These are phyloP conservation scores for Deinandra increscens DNA, from an alignment of 129 eudicot genomes.

Conservation along the genomic window DNA sequence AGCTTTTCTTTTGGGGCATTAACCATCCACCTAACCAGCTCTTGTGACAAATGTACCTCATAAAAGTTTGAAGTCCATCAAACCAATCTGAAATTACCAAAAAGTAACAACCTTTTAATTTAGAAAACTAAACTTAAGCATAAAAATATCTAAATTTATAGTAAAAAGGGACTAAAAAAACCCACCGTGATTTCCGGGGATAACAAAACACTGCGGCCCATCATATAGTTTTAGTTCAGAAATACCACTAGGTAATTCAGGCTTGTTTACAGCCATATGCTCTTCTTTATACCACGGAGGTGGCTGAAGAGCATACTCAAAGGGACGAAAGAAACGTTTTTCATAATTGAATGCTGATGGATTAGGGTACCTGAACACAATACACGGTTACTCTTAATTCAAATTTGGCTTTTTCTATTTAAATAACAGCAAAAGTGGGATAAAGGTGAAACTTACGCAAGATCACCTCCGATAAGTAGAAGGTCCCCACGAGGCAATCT, in stretches of 20 bases:
- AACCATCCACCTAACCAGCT: constrained; percentile 99
- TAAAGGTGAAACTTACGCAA: constrained; percentile 68
- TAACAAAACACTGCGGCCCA: constrained; percentile 93
- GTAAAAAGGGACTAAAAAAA: background rate
- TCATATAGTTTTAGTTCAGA: constrained; percentile 63
- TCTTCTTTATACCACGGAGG: constrained; percentile 88
- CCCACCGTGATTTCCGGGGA: constrained; percentile 89
- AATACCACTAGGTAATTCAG: constrained; percentile 85
- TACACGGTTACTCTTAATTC: background rate
- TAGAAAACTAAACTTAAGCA: background rate
- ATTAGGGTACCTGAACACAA: constrained; percentile 74
- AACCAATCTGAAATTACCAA: constrained; percentile 55
- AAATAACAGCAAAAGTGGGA: background rate
- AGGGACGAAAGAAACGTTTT: constrained; percentile 86
- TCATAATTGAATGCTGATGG: constrained; percentile 92
- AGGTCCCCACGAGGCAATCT: constrained; percentile 77
- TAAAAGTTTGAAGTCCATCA: constrained; percentile 94
- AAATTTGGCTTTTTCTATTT: background rate
- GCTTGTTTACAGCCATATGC: constrained; percentile 85
- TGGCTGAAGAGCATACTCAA: constrained; percentile 91
- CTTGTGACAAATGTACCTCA: constrained; percentile 96
- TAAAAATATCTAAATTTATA: background rate
- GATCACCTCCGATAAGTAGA: constrained; percentile 98
- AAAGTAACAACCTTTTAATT: background rate
- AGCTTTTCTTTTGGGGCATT: constrained; percentile 98